phyloP scores from a whole-genome alignment of 2,329 filamentous ascomycete species.

The Pezicula carpinea region DNA sequence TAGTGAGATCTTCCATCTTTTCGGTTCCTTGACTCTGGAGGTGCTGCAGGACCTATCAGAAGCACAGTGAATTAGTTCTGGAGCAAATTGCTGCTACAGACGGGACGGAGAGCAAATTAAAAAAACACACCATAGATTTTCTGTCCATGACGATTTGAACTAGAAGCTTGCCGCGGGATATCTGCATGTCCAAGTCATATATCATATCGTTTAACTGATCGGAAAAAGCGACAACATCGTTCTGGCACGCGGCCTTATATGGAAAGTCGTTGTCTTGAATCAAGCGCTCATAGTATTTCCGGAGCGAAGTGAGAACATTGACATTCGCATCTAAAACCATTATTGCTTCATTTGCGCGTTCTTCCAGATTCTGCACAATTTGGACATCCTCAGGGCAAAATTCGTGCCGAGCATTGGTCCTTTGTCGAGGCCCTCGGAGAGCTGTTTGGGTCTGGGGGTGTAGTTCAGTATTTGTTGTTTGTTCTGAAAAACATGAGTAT shows the following conservation, averaged over 20 bases:
- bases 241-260: conserved; percentile 11
- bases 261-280: conserved; percentile 22
- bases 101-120: neutral
- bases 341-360: conserved; percentile 31
- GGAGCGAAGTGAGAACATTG: conserved; percentile 30
- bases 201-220: conserved; percentile 31
- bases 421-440: neutral
- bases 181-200: conserved; percentile 32
- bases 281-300: conserved; percentile 26
- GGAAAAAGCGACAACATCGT: conserved; percentile 24
- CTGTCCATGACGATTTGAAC: conserved; percentile 31
- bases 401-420: neutral
- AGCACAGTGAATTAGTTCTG: neutral
- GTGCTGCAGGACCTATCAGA: conserved; percentile 30
- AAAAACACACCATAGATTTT: conserved; percentile 28
- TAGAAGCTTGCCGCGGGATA: conserved; percentile 30
- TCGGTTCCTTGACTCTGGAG: conserved; percentile 29
- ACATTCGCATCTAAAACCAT: conserved; percentile 35
- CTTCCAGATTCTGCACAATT: conserved; percentile 33
- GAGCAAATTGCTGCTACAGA: too few relatives aligned
- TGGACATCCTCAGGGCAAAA: conserved; percentile 28
- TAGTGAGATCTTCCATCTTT: conserved; percentile 25
- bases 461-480: neutral
- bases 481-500: neutral
- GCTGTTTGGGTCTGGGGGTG: neutral